A percentile compares a stretch with the other conserved stretches of the same genome.
Evolutionary conservation across 2,329 filamentous ascomycete species (phyloP).

Genomic region (Arachnomyces sp.): DNA sequence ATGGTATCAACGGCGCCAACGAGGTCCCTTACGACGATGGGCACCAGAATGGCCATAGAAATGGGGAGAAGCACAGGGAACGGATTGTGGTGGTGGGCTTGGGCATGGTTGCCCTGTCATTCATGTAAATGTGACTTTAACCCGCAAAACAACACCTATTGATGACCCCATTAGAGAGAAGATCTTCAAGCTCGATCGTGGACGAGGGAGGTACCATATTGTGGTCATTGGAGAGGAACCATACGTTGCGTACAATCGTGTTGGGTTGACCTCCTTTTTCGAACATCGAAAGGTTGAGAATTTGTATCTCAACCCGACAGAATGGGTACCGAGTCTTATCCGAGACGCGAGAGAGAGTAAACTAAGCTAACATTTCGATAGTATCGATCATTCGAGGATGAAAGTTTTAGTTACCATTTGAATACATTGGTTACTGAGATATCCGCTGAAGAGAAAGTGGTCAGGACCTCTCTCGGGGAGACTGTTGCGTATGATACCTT

Average conservation of each 20-base stretch:
- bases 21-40: not conserved
- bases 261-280: constrained; percentile 83
- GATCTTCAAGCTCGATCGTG: constrained; percentile 73
- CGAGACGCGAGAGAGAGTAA: not conserved
- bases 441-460: constrained; percentile 54
- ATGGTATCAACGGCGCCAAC: constrained; percentile 5
- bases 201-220: constrained; percentile 67
- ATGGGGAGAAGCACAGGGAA: constrained; percentile 42
- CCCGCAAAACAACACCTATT: not conserved
- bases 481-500: constrained; percentile 69
- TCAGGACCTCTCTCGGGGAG: constrained; percentile 63
- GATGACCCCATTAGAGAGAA: constrained; percentile 59
- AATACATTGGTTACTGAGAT: constrained; percentile 68
- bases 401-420: constrained; percentile 65
- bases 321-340: constrained; percentile 60
- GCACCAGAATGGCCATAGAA: constrained; percentile 2
- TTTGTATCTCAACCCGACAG: constrained; percentile 74
- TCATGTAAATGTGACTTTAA: constrained; percentile 59
- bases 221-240: constrained; percentile 82
- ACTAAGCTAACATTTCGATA: constrained; percentile 23
- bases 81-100: constrained; percentile 71
- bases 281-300: constrained; percentile 78
- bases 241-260: constrained; percentile 84
- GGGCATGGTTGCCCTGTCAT: constrained; percentile 86
- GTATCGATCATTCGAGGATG: constrained; percentile 61